Evolutionary conservation across 2,329 filamentous ascomycete species (phyloP), one percentile per base, ranked within the genome.

Genomic region (Penicillium nordicum): DNA sequence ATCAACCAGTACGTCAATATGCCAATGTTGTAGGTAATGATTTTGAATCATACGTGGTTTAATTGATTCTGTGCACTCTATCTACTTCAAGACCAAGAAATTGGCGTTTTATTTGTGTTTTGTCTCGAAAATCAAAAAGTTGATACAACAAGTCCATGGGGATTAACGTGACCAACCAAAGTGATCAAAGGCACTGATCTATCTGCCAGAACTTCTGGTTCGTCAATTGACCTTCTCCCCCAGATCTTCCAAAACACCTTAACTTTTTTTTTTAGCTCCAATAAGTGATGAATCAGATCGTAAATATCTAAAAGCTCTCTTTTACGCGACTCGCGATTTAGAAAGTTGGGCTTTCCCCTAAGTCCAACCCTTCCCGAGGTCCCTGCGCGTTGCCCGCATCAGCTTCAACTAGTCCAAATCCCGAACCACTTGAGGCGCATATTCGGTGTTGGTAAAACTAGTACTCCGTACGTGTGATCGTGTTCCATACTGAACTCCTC

Each of bases 191-290:
- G 48, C 32, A 18, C 18, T 18, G 67, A 57, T 60, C 57, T 53
- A 57, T 60, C 57, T 53, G 44, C 50, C 57, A 29, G 65, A 60
- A 65, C 63, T 60, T 72, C 65, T 73, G 71, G 72, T 74, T 74
- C 71, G 71, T 67, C 72, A 72, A 74, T 74, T 73, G 67, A 63
- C 58, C 58, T 63, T 63, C 29, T 14, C 11, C 61, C 65, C 62
- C 61, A 57, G 63, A 60, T 62, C 59, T 60, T 66, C 30, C 23
- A 44, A 42, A 55, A 41, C 21, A 58, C 42, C 41, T 40, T 53
- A 40, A 50, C 42, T 55, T 3, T 21, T 21, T 21, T 21, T 21
- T 21, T 47, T 46, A 44, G 57, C 56, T 60, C 55, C 59, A 57
- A 64, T 59, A 53, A 47, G 47, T 60, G 54, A 47, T 62, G 57